Evolutionary conservation across 2,329 filamentous ascomycete species (phyloP).

Genomic region (Ambrosiella xylebori): DNA sequence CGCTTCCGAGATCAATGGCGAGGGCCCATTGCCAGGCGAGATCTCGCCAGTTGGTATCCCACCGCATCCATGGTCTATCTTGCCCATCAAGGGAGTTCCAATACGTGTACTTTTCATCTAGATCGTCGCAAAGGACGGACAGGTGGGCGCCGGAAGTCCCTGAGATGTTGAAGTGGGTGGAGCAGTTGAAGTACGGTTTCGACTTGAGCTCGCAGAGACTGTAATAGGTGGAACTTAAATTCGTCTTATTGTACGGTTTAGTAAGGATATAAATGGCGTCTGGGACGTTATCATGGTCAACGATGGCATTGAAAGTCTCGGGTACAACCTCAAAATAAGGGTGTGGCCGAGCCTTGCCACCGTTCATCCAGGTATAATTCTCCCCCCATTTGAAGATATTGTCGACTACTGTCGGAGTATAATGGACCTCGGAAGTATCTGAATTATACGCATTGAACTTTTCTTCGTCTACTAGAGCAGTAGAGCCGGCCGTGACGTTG

Average conservation of each 20-base stretch:
- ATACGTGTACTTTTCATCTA: slow-evolving; percentile 37
- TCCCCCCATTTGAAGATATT: slow-evolving; percentile 2
- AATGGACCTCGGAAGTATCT: neutral
- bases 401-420: neutral
- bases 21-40: slow-evolving; percentile 36
- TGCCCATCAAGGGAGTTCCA: slow-evolving; percentile 13
- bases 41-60: slow-evolving; percentile 14
- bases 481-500: neutral
- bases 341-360: neutral
- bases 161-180: slow-evolving; percentile 41
- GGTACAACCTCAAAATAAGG: neutral
- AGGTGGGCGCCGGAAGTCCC: slow-evolving; percentile 42
- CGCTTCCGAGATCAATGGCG: slow-evolving; percentile 38
- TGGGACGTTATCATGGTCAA: neutral
- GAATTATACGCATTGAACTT: neutral
- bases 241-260: neutral
- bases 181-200: slow-evolving; percentile 47
- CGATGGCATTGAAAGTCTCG: neutral
- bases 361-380: neutral
- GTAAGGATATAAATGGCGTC: slow-evolving; percentile 1
- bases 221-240: slow-evolving; percentile 28
- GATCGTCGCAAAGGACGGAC: slow-evolving; percentile 40
- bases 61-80: neutral
- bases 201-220: slow-evolving; percentile 52
- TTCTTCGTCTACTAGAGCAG: neutral